A percentile compares a stretch with the other conserved stretches of the same genome.
Evolutionary conservation across 345 rosid genomes (phyloP).

Genomic region (Clausena lansium): DNA sequence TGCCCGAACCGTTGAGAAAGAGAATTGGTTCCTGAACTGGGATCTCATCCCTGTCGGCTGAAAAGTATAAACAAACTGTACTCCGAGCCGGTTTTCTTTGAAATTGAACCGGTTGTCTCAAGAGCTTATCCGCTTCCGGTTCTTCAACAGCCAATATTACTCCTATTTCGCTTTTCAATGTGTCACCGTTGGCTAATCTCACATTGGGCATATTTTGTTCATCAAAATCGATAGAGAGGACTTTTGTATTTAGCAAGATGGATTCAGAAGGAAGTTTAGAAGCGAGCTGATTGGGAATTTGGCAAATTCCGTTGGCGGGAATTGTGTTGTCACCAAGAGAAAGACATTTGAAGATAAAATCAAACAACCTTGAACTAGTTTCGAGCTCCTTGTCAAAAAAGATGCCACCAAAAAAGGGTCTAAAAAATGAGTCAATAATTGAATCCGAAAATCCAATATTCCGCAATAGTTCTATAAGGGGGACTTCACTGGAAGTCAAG

Average conservation of each 20-base stretch:
- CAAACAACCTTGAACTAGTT: constrained; percentile 78
- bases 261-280: constrained; percentile 53
- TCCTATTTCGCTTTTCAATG: constrained; percentile 55
- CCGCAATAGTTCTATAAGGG: constrained; percentile 50
- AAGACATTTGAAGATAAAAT: constrained; percentile 84
- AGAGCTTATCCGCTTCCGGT: constrained; percentile 58
- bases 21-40: constrained; percentile 74
- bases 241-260: constrained; percentile 49
- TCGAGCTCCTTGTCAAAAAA: constrained; percentile 77
- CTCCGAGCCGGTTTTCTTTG: constrained; percentile 46
- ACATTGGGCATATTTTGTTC: constrained; percentile 37
- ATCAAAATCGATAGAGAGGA: constrained; percentile 45
- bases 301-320: constrained; percentile 78
- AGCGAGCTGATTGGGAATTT: constrained; percentile 67
- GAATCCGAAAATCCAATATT: constrained; percentile 67
- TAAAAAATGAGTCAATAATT: constrained; percentile 58
- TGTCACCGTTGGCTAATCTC: constrained; percentile 50
- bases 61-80: constrained; percentile 76
- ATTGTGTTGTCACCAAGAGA: constrained; percentile 89
- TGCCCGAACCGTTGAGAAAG: constrained; percentile 70
- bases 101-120: constrained; percentile 20
- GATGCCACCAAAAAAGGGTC: constrained; percentile 89
- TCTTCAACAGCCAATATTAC: constrained; percentile 83
- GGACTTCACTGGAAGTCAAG: constrained; percentile 42
- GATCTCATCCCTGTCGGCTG: constrained; percentile 46